Evolutionary conservation across 306 rosid genomes (phyloP).

Genomic region (Trifolium repens): DNA sequence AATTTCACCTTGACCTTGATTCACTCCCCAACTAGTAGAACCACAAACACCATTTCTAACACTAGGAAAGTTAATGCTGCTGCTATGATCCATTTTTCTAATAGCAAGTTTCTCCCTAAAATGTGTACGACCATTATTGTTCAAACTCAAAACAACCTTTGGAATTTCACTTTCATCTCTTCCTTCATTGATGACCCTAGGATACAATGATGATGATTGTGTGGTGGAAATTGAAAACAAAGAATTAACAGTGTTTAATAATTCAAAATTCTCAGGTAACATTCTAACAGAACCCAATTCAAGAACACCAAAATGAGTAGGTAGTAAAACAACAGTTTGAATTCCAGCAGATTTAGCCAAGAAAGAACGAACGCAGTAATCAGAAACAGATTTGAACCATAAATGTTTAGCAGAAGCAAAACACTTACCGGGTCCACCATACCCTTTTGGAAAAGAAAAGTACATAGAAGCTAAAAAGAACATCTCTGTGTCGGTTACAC

Average conservation of each 20-base stretch:
- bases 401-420: constrained; percentile 70
- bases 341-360: constrained; percentile 78
- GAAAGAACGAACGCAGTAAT: constrained; percentile 81
- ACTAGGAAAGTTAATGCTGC: constrained; percentile 55
- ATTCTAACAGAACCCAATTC: constrained; percentile 91
- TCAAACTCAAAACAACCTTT: constrained; percentile 60
- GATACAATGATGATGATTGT: constrained; percentile 35
- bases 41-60: constrained; percentile 57
- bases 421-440: constrained; percentile 94
- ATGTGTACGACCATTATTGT: constrained; percentile 49
- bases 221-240: constrained; percentile 54
- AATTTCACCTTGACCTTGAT: constrained; percentile 56
- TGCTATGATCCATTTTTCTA: constrained; percentile 77
- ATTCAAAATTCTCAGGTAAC: constrained; percentile 58
- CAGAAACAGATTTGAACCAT: constrained; percentile 66
- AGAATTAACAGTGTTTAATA: constrained; percentile 59
- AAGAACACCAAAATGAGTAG: constrained; percentile 86
- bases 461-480: constrained; percentile 93
- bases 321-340: constrained; percentile 80
- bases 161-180: constrained; percentile 58
- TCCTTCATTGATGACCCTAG: constrained; percentile 45
- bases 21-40: constrained; percentile 53
- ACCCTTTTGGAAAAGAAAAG: constrained; percentile 82
- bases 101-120: constrained; percentile 87
- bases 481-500: constrained; percentile 92